Conservation (phyloP, 2,329 filamentous ascomycete genomes). For the Colletotrichum sp. region DNA sequence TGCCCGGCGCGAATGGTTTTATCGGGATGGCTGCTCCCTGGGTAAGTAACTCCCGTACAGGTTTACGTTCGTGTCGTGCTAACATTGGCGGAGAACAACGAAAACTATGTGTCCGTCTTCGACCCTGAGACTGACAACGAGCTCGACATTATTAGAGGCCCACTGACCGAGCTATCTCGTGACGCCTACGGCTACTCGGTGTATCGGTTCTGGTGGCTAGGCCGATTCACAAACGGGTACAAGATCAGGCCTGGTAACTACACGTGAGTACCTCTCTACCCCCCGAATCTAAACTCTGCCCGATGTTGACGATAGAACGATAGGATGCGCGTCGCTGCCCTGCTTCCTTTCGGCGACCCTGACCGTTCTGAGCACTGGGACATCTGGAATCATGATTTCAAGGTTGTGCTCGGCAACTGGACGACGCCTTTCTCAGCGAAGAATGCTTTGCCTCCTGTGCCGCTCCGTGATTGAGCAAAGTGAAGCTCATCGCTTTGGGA, state of each 20-base stretch:
- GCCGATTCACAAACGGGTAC: neutral
- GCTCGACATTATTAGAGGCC: conserved; percentile 3
- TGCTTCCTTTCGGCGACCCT: conserved; percentile 13
- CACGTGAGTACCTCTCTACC: neutral
- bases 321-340: conserved; percentile 17
- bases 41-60: neutral
- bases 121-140: conserved; percentile 6
- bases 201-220: conserved; percentile 15
- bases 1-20: conserved; percentile 39
- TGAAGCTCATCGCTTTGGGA: rapidly evolving
- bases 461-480: neutral
- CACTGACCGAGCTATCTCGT: neutral
- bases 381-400: neutral
- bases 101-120: neutral
- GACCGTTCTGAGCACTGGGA: conserved; percentile 9
- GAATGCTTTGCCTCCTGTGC: neutral
- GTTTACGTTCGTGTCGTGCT: neutral
- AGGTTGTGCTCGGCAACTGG: neutral
- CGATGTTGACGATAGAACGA: neutral
- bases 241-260: conserved; percentile 16
- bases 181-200: neutral
- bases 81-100: neutral
- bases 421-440: neutral
- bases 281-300: rapidly evolving
- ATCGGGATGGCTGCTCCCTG: conserved; percentile 33